Percentiles rank a stretch among this genome's conserved stretches.
These are phyloP conservation scores for Jacaranda mimosifolia DNA, from an alignment of 257 asterid genomes.

Conservation along the genomic window DNA sequence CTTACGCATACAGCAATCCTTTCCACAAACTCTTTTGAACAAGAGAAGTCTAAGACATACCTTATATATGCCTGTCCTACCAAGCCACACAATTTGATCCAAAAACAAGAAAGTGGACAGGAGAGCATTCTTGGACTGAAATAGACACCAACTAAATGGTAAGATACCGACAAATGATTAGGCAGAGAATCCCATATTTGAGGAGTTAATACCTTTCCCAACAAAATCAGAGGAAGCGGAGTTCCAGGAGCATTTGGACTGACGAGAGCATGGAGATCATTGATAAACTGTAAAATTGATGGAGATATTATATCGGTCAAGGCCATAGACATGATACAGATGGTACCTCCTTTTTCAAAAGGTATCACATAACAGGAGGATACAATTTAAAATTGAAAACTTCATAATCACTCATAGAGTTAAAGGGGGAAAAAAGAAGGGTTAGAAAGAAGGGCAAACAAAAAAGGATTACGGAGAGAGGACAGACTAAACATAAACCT, in stretches of 20 bases:
- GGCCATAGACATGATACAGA: background rate
- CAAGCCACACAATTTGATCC: slow-evolving; percentile 95
- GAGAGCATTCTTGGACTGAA: slow-evolving; percentile 93
- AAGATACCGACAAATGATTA: slow-evolving; percentile 13
- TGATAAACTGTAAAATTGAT: slow-evolving; percentile 70
- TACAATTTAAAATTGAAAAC: background rate
- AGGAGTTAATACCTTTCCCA: slow-evolving; percentile 78
- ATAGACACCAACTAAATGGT: slow-evolving; percentile 28
- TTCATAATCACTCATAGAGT: background rate
- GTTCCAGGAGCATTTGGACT: slow-evolving; percentile 90
- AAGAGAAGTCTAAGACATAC: slow-evolving; percentile 45
- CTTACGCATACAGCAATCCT: background rate
- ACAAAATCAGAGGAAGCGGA: slow-evolving; percentile 80
- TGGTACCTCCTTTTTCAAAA: background rate
- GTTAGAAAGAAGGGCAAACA: too few relatives aligned
- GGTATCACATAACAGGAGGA: background rate
- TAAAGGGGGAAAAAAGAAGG: too few relatives aligned
- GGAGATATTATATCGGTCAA: slow-evolving; percentile 3
- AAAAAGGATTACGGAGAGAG: too few relatives aligned
- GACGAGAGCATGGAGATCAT: slow-evolving; percentile 88
- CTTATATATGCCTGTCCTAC: slow-evolving; percentile 94
- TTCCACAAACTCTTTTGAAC: background rate
- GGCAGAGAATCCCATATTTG: background rate
- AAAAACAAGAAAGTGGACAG: slow-evolving; percentile 88
- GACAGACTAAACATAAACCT: too few relatives aligned